Base-by-base conservation (phyloP, 1,284 basidiomycete genomes). In the Rhodotorula glutinis region DNA sequence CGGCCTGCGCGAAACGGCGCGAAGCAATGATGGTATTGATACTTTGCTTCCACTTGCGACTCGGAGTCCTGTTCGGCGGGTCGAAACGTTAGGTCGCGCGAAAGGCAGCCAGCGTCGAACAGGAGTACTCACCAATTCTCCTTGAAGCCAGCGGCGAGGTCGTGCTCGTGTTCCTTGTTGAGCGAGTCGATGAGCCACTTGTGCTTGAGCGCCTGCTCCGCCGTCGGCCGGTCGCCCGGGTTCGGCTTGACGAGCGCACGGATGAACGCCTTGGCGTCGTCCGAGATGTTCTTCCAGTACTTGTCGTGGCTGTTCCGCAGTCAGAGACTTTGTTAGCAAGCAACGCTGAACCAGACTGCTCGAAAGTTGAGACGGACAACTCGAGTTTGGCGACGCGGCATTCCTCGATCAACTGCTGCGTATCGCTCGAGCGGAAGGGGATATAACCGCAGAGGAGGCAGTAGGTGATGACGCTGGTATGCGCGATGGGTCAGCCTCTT, bases 251-350 rank as follows among this genome's bases (percentile, higher is more conserved):
- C 82, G 38, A 96, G 80, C 0, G 81, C 77, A 72, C 82, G 84
- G 76, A 97, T 90, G 77, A 98, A 98, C 57, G 86, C 82, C 77
- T 94, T 95, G 14, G 92, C 93, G 78, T 87, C 84, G 4, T 80
- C 75, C 4, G 88, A 90, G 41, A 96, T 86, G 71, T 95, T 94
- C 77, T 87, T 86, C 95, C 95, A 98, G 75, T 94, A 98, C 46
- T 87, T 85, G 33, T 94, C 90, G 75, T 95, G 91, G 78, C 66
- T 69, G 54, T 30, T 13, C 10, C 10, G 29, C n/a, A 3, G 51
- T 46, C 11, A 16, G 19, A 14, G 25, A 21, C 2, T 17, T 21
- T 21, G 38, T 4, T 7, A 8, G 27, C 14, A 29, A 11, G 8
- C 25, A 4, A 11, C 33, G 19, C n/a, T 53, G 21, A 30, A 8